These are phyloP conservation scores for Echinochloa phyllopogon DNA, from an alignment of 176 grass and related monocot genomes.

Conservation along the genomic window DNA sequence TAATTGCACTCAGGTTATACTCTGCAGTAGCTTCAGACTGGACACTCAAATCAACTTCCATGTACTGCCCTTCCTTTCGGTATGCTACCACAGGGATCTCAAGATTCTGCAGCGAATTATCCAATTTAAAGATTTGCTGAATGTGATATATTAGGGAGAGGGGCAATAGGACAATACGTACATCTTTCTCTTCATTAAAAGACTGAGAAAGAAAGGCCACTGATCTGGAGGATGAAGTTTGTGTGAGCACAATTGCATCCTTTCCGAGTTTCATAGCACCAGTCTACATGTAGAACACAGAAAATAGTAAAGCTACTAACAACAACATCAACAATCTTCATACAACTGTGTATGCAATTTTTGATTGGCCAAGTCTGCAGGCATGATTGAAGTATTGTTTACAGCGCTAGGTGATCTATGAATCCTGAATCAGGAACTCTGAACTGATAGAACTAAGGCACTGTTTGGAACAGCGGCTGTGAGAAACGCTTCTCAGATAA, in stretches of 20 bases:
- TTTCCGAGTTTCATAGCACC: slow-evolving; percentile 93
- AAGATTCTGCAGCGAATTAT: slow-evolving; percentile 65
- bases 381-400: slow-evolving; percentile 23
- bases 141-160: background rate
- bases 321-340: background rate
- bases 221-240: slow-evolving; percentile 76
- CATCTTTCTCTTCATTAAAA: slow-evolving; percentile 78
- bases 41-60: slow-evolving; percentile 83
- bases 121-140: slow-evolving; percentile 13
- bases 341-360: background rate
- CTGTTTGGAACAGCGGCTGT: no score
- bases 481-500: no score
- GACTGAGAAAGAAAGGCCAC: slow-evolving; percentile 85
- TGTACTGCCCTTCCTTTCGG: slow-evolving; percentile 69
- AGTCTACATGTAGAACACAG: slow-evolving; percentile 58
- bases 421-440: slow-evolving; percentile 28
- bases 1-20: slow-evolving; percentile 73
- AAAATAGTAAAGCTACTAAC: slow-evolving; percentile 14
- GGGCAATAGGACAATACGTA: slow-evolving; percentile 46
- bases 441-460: slow-evolving; percentile 7
- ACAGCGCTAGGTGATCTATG: slow-evolving; percentile 1
- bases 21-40: slow-evolving; percentile 70
- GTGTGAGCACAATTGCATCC: slow-evolving; percentile 88
- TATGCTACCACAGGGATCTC: slow-evolving; percentile 89
- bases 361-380: background rate